Percentiles rank a stretch among this genome's conserved stretches.
Evolutionary conservation across 2,329 filamentous ascomycete species (phyloP).

Genomic region (Ramularia endophylla): DNA sequence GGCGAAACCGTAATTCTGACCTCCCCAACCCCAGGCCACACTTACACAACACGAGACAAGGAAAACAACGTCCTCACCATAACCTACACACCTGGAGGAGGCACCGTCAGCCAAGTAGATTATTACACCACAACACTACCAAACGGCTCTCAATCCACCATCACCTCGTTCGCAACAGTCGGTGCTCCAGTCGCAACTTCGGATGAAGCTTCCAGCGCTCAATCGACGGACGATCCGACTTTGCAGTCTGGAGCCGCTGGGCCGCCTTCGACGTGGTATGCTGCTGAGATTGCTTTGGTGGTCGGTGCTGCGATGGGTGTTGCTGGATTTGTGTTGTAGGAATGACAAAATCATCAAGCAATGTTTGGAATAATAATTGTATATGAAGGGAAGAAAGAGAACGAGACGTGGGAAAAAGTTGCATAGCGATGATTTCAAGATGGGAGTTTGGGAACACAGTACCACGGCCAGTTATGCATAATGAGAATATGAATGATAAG

Average conservation of each 20-base stretch:
- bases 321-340: constrained; percentile 29
- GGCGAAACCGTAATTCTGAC: constrained; percentile 35
- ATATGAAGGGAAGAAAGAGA: constrained; percentile 3
- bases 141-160: constrained; percentile 33
- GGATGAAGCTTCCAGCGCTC: constrained; percentile 6
- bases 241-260: constrained; percentile 35
- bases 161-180: constrained; percentile 41
- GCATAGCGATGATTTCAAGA: too few relatives aligned
- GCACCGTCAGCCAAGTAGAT: constrained; percentile 35
- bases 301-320: constrained; percentile 31
- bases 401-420: neutral
- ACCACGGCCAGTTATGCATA: too few relatives aligned
- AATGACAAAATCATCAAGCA: neutral
- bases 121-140: constrained; percentile 32
- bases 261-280: constrained; percentile 19
- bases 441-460: too few relatives aligned
- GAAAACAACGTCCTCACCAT: constrained; percentile 38
- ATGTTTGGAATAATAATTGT: constrained; percentile 4
- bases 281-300: constrained; percentile 27
- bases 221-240: constrained; percentile 25
- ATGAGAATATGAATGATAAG: too few relatives aligned
- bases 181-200: constrained; percentile 24
- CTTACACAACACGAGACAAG: constrained; percentile 39
- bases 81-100: constrained; percentile 42
- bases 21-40: constrained; percentile 31